Evolutionary conservation across 169 alveolate species (phyloP).

Genomic region (Cryptosporidium canis): DNA sequence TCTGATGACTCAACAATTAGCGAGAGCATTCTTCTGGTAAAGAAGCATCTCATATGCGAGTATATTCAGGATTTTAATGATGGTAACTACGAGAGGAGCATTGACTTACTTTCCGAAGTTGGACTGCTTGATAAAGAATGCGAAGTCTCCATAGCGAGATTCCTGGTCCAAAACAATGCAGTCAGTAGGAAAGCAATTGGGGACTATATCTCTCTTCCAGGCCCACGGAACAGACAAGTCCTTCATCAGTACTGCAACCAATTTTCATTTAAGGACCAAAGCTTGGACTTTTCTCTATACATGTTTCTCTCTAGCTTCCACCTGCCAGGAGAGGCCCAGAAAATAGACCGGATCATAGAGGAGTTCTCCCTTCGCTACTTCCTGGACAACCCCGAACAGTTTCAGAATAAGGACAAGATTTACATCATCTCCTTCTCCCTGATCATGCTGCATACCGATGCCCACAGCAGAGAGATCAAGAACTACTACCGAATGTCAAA

Average conservation of each 20-base stretch:
- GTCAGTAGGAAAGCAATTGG: conserved; percentile 85
- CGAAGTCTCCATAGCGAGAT: conserved; percentile 75
- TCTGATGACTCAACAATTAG: background rate
- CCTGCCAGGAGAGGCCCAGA: conserved; percentile 95
- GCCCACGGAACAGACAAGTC: conserved; percentile 81
- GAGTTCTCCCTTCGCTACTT: conserved; percentile 89
- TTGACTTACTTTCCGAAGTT: conserved; percentile 9
- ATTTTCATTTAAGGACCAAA: conserved; percentile 81
- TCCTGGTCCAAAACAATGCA: conserved; percentile 80
- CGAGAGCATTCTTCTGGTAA: background rate
- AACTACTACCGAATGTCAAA: conserved; percentile 77
- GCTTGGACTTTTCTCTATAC: conserved; percentile 85
- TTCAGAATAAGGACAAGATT: conserved; percentile 88
- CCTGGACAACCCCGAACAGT: conserved; percentile 86
- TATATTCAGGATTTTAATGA: conserved; percentile 12
- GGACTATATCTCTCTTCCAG: conserved; percentile 85
- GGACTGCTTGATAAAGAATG: background rate
- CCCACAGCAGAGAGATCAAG: conserved; percentile 88
- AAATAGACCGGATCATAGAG: conserved; percentile 92
- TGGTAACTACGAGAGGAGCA: conserved; percentile 22
- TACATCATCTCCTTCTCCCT: conserved; percentile 89
- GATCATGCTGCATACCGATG: conserved; percentile 91
- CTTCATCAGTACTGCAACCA: conserved; percentile 81
- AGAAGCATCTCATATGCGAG: conserved; percentile 28
- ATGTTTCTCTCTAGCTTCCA: conserved; percentile 87